These are phyloP conservation scores for Trypanosoma rangeli DNA, from an alignment of 208 protist species.

Conservation along the genomic window DNA sequence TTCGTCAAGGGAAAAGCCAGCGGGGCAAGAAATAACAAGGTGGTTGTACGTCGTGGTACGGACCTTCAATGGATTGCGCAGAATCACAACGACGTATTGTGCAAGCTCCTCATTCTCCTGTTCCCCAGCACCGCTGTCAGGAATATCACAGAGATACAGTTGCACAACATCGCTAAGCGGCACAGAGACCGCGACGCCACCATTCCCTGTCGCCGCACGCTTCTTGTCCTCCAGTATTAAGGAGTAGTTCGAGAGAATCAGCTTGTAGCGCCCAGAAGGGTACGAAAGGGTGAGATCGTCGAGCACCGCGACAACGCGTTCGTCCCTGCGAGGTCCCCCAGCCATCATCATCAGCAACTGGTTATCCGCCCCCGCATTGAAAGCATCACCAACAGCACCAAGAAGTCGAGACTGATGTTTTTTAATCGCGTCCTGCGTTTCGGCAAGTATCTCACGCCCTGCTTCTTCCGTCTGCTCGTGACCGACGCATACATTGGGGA, in stretches of 20 bases:
- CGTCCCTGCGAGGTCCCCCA: constrained; percentile 46
- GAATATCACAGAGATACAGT: constrained; percentile 82
- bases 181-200: constrained; percentile 37
- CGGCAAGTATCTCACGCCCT: constrained; percentile 61
- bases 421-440: constrained; percentile 57
- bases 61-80: constrained; percentile 71
- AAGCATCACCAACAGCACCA: background rate
- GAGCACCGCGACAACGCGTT: constrained; percentile 67
- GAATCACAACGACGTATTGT: constrained; percentile 82
- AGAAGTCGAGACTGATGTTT: constrained; percentile 59
- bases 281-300: constrained; percentile 81
- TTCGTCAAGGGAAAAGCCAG: constrained; percentile 55
- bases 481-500: constrained; percentile 80
- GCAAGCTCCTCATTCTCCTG: constrained; percentile 28
- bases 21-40: constrained; percentile 79
- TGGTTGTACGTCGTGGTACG: constrained; percentile 77
- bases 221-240: constrained; percentile 80
- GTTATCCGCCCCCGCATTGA: constrained; percentile 24
- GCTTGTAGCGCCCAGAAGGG: constrained; percentile 80
- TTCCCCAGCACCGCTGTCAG: constrained; percentile 16
- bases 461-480: constrained; percentile 87
- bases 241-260: constrained; percentile 80
- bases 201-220: constrained; percentile 29
- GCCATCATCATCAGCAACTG: constrained; percentile 57
- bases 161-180: constrained; percentile 69